Evolutionary conservation across 73 alveolate species (phyloP).

Genomic region (Paramecium biaurelia): DNA sequence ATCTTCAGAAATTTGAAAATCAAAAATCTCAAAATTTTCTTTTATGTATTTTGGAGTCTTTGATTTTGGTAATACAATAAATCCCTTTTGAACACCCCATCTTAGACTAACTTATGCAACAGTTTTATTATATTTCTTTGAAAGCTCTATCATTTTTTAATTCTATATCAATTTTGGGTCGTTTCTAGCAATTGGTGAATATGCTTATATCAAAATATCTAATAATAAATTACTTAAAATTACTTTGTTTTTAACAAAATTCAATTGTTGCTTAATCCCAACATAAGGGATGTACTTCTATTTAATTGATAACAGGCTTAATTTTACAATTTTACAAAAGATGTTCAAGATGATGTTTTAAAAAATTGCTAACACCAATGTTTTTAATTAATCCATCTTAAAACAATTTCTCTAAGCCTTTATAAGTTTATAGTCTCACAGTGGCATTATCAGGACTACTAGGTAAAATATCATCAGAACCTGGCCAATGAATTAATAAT

Average conservation of each 20-base stretch:
- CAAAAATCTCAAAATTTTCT: constrained; percentile 76
- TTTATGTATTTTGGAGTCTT: constrained; percentile 70
- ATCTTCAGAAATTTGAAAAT: constrained; percentile 72
- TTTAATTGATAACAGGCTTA: constrained; percentile 83
- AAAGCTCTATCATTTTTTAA: constrained; percentile 55
- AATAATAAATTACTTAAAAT: neutral
- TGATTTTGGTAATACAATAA: constrained; percentile 81
- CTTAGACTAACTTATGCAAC: constrained; percentile 76
- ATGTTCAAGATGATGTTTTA: constrained; percentile 75
- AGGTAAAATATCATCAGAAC: constrained; percentile 40
- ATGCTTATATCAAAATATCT: constrained; percentile 77
- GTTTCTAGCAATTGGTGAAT: constrained; percentile 87
- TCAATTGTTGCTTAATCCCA: constrained; percentile 80
- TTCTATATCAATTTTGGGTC: constrained; percentile 73
- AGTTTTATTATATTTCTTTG: constrained; percentile 69
- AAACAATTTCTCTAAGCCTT: constrained; percentile 77
- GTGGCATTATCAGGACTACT: constrained; percentile 63
- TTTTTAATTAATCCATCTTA: constrained; percentile 76
- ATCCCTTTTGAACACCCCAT: constrained; percentile 82
- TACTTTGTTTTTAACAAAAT: constrained; percentile 66
- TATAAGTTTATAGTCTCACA: constrained; percentile 85
- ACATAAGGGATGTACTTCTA: constrained; percentile 89
- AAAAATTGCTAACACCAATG: constrained; percentile 89
- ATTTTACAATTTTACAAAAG: constrained; percentile 71
- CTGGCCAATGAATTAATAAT: constrained; percentile 92